Conservation (phyloP, 1,284 basidiomycete species). For the Hymenochaete sp. region DNA sequence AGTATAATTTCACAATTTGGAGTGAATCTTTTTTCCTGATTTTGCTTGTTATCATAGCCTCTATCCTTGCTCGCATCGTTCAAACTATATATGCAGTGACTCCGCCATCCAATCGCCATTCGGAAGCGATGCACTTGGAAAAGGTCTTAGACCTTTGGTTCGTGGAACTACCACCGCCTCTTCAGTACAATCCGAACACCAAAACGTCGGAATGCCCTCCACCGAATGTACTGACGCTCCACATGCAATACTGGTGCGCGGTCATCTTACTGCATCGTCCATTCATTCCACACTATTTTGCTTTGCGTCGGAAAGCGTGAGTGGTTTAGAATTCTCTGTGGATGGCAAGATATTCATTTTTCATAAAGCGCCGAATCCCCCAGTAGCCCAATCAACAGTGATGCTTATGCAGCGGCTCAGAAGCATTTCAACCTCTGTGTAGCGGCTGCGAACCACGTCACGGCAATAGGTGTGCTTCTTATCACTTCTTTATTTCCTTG, state of each 20-base stretch:
- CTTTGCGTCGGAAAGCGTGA: constrained; percentile 25
- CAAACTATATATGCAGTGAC: constrained; percentile 69
- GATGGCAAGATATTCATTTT: neutral
- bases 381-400: constrained; percentile 38
- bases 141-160: constrained; percentile 71
- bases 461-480: constrained; percentile 49
- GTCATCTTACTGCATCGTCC: constrained; percentile 73
- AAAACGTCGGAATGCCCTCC: constrained; percentile 34
- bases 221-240: constrained; percentile 66
- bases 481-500: neutral
- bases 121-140: constrained; percentile 54
- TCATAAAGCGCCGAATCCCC: constrained; percentile 2
- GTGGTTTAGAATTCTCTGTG: constrained; percentile 11
- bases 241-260: constrained; percentile 84
- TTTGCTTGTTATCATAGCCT: constrained; percentile 33
- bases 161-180: constrained; percentile 59
- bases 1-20: too few relatives aligned
- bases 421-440: constrained; percentile 67
- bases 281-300: constrained; percentile 35
- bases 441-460: constrained; percentile 71
- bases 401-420: constrained; percentile 44
- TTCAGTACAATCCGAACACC: constrained; percentile 51
- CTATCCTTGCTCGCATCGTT: constrained; percentile 58
- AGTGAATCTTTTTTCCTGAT: too few relatives aligned
- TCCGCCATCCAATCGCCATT: constrained; percentile 44